phyloP scores from a whole-genome alignment of 2,329 filamentous ascomycete genomes.

The Coleophoma eucalyptorum region DNA sequence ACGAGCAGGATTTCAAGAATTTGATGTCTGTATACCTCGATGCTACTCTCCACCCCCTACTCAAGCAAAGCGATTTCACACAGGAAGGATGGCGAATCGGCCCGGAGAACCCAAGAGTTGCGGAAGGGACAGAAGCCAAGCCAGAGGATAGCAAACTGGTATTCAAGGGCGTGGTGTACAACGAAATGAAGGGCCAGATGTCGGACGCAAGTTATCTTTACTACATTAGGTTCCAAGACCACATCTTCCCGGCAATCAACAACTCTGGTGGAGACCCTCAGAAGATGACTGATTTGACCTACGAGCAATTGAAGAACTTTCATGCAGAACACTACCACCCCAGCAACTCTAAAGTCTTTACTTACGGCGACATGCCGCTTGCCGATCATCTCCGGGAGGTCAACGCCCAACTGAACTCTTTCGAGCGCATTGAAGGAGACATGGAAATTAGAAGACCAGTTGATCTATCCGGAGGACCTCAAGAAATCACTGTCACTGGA shows the following conservation, averaged over 20 bases:
- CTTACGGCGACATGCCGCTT: constrained; percentile 90
- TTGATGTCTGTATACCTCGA: constrained; percentile 96
- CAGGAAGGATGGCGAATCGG: constrained; percentile 98
- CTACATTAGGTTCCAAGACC: constrained; percentile 92
- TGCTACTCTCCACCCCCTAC: constrained; percentile 82
- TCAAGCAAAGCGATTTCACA: constrained; percentile 88
- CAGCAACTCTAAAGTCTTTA: constrained; percentile 93
- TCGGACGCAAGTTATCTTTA: constrained; percentile 95
- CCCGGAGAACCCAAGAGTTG: constrained; percentile 72
- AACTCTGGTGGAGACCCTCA: constrained; percentile 96
- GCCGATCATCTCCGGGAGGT: constrained; percentile 77
- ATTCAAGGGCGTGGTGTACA: constrained; percentile 98
- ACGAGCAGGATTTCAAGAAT: constrained; percentile 91
- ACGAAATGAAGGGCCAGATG: constrained; percentile 99
- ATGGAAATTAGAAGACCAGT: constrained; percentile 74
- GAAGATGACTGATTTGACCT: constrained; percentile 93
- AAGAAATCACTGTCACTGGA: constrained; percentile 68
- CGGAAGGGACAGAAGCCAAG: constrained; percentile 36
- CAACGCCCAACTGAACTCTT: constrained; percentile 67
- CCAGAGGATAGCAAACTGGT: constrained; percentile 65
- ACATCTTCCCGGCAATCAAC: constrained; percentile 90
- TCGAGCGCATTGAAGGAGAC: constrained; percentile 67
- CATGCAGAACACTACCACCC: constrained; percentile 95
- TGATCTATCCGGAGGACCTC: constrained; percentile 61
- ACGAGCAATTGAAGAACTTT: constrained; percentile 83